Conservation (phyloP, 2,329 filamentous ascomycete genomes). For the Epichloe glyceriae region DNA sequence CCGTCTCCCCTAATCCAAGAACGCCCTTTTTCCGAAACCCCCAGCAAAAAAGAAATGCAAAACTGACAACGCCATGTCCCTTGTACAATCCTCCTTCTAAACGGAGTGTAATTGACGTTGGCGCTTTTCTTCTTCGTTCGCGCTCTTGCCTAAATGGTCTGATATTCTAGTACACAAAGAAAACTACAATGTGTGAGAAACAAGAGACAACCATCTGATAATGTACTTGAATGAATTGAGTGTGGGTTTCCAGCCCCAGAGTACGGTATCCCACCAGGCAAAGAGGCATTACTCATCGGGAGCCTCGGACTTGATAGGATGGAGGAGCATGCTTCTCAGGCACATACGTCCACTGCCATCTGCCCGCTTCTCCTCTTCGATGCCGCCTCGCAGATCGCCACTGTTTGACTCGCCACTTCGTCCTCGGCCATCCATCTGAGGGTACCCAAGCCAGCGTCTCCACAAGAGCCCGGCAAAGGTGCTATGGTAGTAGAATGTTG, state of each 20-base stretch:
- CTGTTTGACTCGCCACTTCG: conserved; percentile 35
- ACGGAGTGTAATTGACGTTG: too few species aligned
- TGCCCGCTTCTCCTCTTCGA: conserved; percentile 32
- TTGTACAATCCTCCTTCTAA: too few species aligned
- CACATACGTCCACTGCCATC: conserved; percentile 55
- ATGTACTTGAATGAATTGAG: too few species aligned
- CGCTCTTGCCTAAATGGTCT: too few species aligned
- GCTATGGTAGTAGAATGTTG: conserved; percentile 75
- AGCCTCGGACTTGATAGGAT: conserved; percentile 62
- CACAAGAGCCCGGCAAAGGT: conserved; percentile 68
- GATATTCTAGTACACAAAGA: too few species aligned
- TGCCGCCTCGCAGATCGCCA: conserved; percentile 37
- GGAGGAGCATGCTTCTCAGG: conserved; percentile 64
- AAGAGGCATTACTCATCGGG: conserved; percentile 15
- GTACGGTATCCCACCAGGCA: conserved; percentile 1
- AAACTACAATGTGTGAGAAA: too few species aligned
- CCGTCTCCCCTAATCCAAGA: too few species aligned
- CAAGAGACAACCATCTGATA: too few species aligned
- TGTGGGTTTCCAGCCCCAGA: background rate
- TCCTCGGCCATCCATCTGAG: conserved; percentile 38
- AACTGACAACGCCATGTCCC: too few species aligned
- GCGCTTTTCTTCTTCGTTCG: too few species aligned
- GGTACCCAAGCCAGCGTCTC: conserved; percentile 59
- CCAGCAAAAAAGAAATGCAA: too few species aligned
- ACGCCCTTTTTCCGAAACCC: too few species aligned